Percentiles rank a stretch among this genome's conserved stretches.
Conservation (phyloP, 192 early-diverging fungal genomes). For the Radiomyces spectabilis region DNA sequence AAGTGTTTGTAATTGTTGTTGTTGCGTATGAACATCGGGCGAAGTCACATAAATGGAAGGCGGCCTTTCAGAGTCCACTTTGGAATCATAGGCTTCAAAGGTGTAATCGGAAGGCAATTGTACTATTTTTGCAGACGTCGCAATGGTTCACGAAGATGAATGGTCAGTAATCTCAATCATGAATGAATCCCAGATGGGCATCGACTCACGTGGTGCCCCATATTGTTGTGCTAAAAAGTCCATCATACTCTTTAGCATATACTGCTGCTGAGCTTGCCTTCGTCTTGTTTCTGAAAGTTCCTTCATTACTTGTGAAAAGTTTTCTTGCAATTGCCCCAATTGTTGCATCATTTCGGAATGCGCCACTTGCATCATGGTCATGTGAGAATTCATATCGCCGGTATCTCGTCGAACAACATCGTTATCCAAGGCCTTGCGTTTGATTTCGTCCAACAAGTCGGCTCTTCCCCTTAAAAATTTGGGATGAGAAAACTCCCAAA, state of each 20-base stretch:
- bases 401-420: conserved; percentile 63
- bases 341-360: conserved; percentile 70
- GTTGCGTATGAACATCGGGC: no score
- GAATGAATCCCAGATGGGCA: no score
- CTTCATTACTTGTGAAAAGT: conserved; percentile 58
- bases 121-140: no score
- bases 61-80: no score
- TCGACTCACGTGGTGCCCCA: conserved; percentile 19
- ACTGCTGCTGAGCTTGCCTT: conserved; percentile 59
- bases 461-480: conserved; percentile 70
- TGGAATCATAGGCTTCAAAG: no score
- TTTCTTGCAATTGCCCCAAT: conserved; percentile 64
- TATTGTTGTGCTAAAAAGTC: conserved; percentile 39
- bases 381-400: conserved; percentile 66
- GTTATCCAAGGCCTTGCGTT: conserved; percentile 82
- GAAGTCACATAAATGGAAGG: no score
- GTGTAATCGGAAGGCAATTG: no score
- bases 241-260: conserved; percentile 58
- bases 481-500: conserved; percentile 85
- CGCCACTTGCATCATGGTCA: conserved; percentile 69
- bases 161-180: no score
- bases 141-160: no score
- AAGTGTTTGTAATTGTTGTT: no score
- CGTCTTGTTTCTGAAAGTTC: conserved; percentile 65
- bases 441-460: conserved; percentile 82